Evolutionary conservation across 1,284 basidiomycete species (phyloP), one percentile per base, ranked within the genome.

Genomic region (Microbotryum lychnidis-dioicae): DNA sequence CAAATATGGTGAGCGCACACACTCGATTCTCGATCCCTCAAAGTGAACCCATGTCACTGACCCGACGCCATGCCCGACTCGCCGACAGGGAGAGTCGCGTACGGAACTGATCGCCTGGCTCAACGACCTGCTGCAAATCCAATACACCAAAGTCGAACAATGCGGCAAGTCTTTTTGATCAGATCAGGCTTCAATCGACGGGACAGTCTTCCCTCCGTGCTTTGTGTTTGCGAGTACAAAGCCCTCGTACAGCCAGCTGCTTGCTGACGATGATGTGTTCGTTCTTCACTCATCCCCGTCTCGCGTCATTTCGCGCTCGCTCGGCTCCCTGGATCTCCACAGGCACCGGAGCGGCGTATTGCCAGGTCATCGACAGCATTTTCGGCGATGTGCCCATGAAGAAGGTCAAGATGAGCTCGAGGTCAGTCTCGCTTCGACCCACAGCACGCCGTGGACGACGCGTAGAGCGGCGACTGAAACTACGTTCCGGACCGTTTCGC

Each of bases 101-200:
- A 87, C 88, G 53, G 96, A 98, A 74, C 82, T 98, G 37, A 74
- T 98, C 48, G 81, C 82, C 55, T 98, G 96, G 96, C 79, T 97
- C 73, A 97, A 97, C 77, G 89, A 94, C 53, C 84, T 98, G 23
- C 82, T 97, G 9, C 84, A 87, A 72, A 78, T 91, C 75, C 88
- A 87, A 77, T 92, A 96, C 78, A 91, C 87, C 37, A 97, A 97
- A 63, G 78, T 96, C 65, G 91, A 94, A 76, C 91, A 97, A 77
- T 96, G 90, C 74, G 93, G 93, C 62, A 1, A 25, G 62, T n/a
- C 20, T 42, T 10, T 10, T 10, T 18, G 4, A 10, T 9, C 37
- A 42, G 37, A 9, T 16, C 37, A 8, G 18, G 37, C 37, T 42
- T 18, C 12, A 12, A 42, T 16, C 37, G 9, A 18, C 3, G 5